Evolutionary conservation across 257 asterid genomes (phyloP), one percentile per base, ranked within the genome.

Genomic region (Cynanchum wilfordii): DNA sequence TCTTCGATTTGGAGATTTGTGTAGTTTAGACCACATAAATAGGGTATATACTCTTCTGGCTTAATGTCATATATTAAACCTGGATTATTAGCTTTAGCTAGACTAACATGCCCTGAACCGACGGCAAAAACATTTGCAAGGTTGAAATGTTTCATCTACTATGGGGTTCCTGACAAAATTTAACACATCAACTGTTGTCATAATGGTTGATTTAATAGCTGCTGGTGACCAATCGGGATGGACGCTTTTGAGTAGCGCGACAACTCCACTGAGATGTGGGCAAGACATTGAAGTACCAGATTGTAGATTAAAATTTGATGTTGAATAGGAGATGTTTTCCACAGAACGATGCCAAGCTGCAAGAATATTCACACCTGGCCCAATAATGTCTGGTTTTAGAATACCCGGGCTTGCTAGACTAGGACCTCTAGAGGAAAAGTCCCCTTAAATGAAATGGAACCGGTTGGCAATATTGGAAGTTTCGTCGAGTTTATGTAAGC

Each of bases 61-160:
- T 63, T 49, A 27, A 75, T 77, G 69, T 86, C 94, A 38, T 86
- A 86, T 19, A 86, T 57, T n/a, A 86, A 79, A 42, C 91, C 91
- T 0, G 89, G 91, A 51, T 85, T 79, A n/a, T 42, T 79, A 6
- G 89, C 87, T 54, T 56, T 78, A 0, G 85, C 73, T 3, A 87
- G 87, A 49, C 82, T 84, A 22, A 84, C 83, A 10, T 87, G 89
- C 56, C 91, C 91, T 12, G 91, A 63, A 4, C 91, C 87, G 2
- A 72, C 73, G 33, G 88, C 79, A 4, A 68, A 86, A 36, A 77
- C 10, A 69, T 52, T 17, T 12, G 90, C 88, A 0, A 78, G n/a
- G n/a, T n/a, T n/a, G 84, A 45, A 70, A 27, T 11, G 22, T 72
- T 51, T 80, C 76, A 22, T 87, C 87, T 47, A 76, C 73, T 15